phyloP scores from a whole-genome alignment of 768 basidiomycete species.

The Pseudohyphozyma bogoriensis region DNA sequence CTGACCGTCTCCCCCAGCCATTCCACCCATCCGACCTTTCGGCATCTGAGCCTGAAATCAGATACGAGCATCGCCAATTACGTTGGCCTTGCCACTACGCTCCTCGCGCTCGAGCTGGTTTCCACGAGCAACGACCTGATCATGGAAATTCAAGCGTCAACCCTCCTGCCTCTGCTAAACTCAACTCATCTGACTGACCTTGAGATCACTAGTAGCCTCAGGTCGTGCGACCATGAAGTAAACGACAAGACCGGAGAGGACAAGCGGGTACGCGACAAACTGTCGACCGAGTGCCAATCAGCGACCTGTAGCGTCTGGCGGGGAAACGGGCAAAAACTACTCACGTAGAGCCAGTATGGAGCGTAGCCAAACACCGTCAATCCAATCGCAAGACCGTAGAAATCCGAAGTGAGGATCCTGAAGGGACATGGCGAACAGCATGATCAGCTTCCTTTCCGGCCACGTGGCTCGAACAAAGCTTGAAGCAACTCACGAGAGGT shows the following conservation, averaged over 20 bases:
- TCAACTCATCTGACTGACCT: background rate
- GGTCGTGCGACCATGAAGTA: constrained; percentile 28
- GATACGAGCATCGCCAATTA: background rate
- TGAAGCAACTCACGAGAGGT: constrained; percentile 15
- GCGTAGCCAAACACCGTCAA: constrained; percentile 24
- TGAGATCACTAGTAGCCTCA: constrained; percentile 2
- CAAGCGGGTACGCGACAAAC: constrained; percentile 21
- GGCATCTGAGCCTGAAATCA: no score
- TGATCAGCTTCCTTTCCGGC: background rate
- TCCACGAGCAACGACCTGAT: constrained; percentile 11
- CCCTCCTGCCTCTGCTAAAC: no score
- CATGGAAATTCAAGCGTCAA: no score
- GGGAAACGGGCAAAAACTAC: background rate
- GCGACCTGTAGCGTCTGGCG: background rate
- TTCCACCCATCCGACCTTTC: no score
- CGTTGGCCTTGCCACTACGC: background rate
- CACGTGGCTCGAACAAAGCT: background rate
- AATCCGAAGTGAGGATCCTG: constrained; percentile 25
- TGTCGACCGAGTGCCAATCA: background rate
- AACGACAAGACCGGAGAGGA: constrained; percentile 30
- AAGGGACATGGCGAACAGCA: background rate
- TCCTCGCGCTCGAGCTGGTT: constrained; percentile 8
- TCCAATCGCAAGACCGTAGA: constrained; percentile 22
- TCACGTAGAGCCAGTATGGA: constrained; percentile 33
- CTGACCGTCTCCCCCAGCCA: no score